A percentile compares a stretch with the other conserved stretches of the same genome.
Evolutionary conservation across 441 rosid species (phyloP).

Genomic region (Corymbia citriodora): DNA sequence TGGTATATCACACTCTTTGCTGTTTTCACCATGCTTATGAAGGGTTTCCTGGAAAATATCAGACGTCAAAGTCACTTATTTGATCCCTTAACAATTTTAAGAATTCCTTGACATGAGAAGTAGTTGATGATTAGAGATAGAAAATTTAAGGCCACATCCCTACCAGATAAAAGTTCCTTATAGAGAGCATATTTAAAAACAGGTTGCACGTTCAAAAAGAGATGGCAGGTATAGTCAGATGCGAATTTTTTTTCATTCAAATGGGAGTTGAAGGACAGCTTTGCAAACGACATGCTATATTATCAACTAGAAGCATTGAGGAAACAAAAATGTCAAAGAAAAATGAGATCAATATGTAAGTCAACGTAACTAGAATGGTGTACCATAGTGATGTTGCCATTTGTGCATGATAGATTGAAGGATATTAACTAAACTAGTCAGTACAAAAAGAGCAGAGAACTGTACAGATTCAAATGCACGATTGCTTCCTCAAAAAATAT

Average conservation of each 20-base stretch:
- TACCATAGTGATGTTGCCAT: not conserved
- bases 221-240: not conserved
- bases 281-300: not conserved
- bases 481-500: not conserved
- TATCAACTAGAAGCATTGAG: not conserved
- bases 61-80: not conserved
- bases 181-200: not conserved
- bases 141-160: not conserved
- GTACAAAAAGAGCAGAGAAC: not conserved
- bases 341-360: not conserved
- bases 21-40: conserved; percentile 26
- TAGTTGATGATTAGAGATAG: not conserved
- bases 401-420: not conserved
- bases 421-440: not conserved
- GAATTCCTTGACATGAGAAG: not conserved
- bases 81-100: not conserved
- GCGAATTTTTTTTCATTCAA: not conserved
- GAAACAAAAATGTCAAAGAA: not conserved
- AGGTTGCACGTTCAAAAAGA: not conserved
- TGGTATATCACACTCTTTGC: conserved; percentile 1
- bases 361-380: not conserved
- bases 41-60: conserved; percentile 33
- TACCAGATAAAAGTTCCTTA: not conserved
- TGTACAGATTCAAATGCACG: not conserved
- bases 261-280: not conserved